Conservation (phyloP, 441 rosid species). For the Bocquillonia castaneifolia region DNA sequence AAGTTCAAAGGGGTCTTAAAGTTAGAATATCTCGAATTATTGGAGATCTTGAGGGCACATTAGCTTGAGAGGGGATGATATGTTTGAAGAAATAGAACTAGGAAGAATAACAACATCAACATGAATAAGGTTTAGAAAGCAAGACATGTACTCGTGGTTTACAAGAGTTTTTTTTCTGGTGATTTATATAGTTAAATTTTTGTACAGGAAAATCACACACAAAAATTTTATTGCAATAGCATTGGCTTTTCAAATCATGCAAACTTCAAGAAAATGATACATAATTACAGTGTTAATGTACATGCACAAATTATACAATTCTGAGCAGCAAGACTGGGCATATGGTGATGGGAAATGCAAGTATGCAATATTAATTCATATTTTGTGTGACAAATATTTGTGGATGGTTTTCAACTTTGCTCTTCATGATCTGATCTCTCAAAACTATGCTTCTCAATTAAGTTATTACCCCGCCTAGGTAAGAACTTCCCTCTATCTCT, state of each 20-base stretch:
- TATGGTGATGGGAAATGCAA: too few relatives aligned
- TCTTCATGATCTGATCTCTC: too few relatives aligned
- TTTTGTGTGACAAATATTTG: too few relatives aligned
- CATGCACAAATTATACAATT: too few relatives aligned
- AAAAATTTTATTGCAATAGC: neutral
- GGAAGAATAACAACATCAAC: neutral
- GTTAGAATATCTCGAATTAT: conserved; percentile 76
- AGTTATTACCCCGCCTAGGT: too few relatives aligned
- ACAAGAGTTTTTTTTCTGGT: neutral
- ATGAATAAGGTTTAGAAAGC: neutral
- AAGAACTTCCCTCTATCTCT: too few relatives aligned
- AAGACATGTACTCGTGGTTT: neutral
- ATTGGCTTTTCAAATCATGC: neutral
- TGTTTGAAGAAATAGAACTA: conserved; percentile 38
- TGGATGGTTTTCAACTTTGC: too few relatives aligned
- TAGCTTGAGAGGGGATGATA: conserved; percentile 80
- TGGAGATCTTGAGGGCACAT: conserved; percentile 79
- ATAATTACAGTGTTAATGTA: too few relatives aligned
- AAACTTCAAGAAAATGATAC: neutral
- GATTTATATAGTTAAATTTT: neutral
- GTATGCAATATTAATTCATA: too few relatives aligned
- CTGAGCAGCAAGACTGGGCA: too few relatives aligned
- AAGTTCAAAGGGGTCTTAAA: conserved; percentile 84
- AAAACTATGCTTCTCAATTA: too few relatives aligned
- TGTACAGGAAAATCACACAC: conserved; percentile 6